A percentile compares a stretch with the other conserved stretches of the same genome.
These are phyloP conservation scores for Hirsutella minnesotensis DNA, from an alignment of 2,329 filamentous ascomycete species.

Conservation along the genomic window DNA sequence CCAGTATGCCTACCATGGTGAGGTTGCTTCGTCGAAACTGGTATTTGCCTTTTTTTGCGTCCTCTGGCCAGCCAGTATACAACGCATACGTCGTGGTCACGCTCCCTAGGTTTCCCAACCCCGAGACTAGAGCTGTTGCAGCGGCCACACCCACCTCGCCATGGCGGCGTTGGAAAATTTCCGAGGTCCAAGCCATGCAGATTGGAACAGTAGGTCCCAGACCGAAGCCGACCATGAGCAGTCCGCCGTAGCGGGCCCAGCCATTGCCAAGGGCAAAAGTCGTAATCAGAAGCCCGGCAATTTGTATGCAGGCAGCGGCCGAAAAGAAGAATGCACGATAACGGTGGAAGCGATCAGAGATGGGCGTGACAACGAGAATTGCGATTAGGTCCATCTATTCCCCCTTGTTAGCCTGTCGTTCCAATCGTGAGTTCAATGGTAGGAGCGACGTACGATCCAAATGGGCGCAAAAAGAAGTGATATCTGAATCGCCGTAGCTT, in stretches of 20 bases:
- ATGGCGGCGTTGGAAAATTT: conserved; percentile 81
- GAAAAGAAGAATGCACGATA: conserved; percentile 75
- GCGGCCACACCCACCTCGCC: conserved; percentile 85
- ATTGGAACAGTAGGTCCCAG: conserved; percentile 85
- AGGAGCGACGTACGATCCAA: conserved; percentile 56
- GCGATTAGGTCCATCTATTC: conserved; percentile 68
- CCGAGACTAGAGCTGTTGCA: conserved; percentile 74
- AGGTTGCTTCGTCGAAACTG: conserved; percentile 77
- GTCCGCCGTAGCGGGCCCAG: conserved; percentile 78
- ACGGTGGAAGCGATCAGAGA: conserved; percentile 78
- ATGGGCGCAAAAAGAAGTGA: conserved; percentile 82
- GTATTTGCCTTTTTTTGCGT: conserved; percentile 53
- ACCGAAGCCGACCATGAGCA: conserved; percentile 84
- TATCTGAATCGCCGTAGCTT: conserved; percentile 60
- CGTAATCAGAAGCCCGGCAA: conserved; percentile 65
- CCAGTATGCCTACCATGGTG: conserved; percentile 78
- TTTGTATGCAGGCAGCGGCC: conserved; percentile 63
- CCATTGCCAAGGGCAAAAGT: conserved; percentile 60
- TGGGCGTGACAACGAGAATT: conserved; percentile 72
- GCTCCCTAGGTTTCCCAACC: conserved; percentile 75
- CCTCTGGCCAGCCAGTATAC: conserved; percentile 76
- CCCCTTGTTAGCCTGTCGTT: no score
- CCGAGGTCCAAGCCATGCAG: conserved; percentile 87
- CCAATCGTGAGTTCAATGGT: conserved; percentile 19
- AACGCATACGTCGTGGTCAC: conserved; percentile 82